These are phyloP conservation scores for Cercophora scortea DNA, from an alignment of 495 filamentous ascomycete species.

Conservation along the genomic window DNA sequence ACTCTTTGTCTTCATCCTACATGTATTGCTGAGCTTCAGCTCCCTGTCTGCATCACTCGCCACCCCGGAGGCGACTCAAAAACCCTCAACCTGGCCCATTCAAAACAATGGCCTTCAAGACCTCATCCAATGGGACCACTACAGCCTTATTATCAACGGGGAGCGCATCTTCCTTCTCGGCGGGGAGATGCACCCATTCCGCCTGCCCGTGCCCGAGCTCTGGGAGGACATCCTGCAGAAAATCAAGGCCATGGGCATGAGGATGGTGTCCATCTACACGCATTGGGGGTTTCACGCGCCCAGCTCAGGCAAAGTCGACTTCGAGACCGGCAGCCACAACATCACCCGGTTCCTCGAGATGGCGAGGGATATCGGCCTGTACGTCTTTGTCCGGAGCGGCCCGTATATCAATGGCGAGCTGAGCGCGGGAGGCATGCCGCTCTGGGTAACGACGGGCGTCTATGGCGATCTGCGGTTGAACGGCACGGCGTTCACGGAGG, in stretches of 20 bases:
- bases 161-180: slow-evolving; percentile 49
- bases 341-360: slow-evolving; percentile 47
- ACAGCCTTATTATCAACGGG: slow-evolving; percentile 51
- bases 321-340: slow-evolving; percentile 46
- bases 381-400: slow-evolving; percentile 51
- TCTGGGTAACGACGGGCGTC: slow-evolving; percentile 56
- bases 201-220: slow-evolving; percentile 32
- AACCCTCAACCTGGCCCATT: slow-evolving; percentile 30
- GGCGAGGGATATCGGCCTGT: slow-evolving; percentile 48
- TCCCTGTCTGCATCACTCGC: not conserved
- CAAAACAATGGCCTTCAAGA: slow-evolving; percentile 44
- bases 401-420: slow-evolving; percentile 56
- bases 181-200: slow-evolving; percentile 35
- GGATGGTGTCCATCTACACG: slow-evolving; percentile 45
- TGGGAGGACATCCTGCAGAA: slow-evolving; percentile 58
- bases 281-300: slow-evolving; percentile 52
- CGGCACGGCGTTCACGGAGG: slow-evolving; percentile 48
- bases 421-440: slow-evolving; percentile 50
- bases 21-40: not conserved
- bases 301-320: slow-evolving; percentile 44
- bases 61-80: not conserved
- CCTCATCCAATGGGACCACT: slow-evolving; percentile 49
- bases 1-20: not conserved
- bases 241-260: slow-evolving; percentile 48
- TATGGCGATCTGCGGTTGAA: slow-evolving; percentile 51